Conservation (phyloP, 306 rosid species). For the Castanea crenata region DNA sequence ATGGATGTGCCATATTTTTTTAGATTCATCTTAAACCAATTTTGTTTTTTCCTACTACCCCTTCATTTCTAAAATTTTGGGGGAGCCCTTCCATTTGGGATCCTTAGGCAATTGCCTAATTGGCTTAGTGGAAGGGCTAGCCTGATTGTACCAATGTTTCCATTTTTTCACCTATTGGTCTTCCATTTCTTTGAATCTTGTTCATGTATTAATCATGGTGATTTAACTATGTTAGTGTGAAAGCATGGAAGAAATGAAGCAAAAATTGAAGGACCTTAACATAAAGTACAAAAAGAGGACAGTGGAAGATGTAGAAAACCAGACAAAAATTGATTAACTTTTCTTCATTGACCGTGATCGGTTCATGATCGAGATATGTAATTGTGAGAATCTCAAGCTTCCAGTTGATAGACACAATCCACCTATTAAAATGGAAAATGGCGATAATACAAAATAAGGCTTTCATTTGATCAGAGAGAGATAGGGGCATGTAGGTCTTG, state of each 20-base stretch:
- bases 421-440: slow-evolving; percentile 18
- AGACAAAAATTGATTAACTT: slow-evolving; percentile 42
- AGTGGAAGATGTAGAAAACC: slow-evolving; percentile 28
- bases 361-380: slow-evolving; percentile 75
- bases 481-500: not conserved
- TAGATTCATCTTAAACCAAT: too few relatives aligned
- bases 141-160: too few relatives aligned
- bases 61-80: too few relatives aligned
- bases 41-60: too few relatives aligned
- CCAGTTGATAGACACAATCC: slow-evolving; percentile 48
- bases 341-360: slow-evolving; percentile 78
- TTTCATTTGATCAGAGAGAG: not conserved
- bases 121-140: too few relatives aligned
- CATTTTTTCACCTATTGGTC: not conserved
- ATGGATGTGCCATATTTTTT: too few relatives aligned
- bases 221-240: slow-evolving; percentile 42
- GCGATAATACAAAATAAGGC: too few relatives aligned
- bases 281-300: slow-evolving; percentile 47
- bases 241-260: slow-evolving; percentile 53
- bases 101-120: too few relatives aligned
- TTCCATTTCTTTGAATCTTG: not conserved
- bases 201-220: not conserved
- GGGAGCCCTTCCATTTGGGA: too few relatives aligned
- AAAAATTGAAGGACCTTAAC: slow-evolving; percentile 41
- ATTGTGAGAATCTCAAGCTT: slow-evolving; percentile 68